A percentile compares a stretch with the other conserved stretches of the same genome.
Conservation (phyloP, 176 grass and related monocot species). For the Aegilops umbellulata region DNA sequence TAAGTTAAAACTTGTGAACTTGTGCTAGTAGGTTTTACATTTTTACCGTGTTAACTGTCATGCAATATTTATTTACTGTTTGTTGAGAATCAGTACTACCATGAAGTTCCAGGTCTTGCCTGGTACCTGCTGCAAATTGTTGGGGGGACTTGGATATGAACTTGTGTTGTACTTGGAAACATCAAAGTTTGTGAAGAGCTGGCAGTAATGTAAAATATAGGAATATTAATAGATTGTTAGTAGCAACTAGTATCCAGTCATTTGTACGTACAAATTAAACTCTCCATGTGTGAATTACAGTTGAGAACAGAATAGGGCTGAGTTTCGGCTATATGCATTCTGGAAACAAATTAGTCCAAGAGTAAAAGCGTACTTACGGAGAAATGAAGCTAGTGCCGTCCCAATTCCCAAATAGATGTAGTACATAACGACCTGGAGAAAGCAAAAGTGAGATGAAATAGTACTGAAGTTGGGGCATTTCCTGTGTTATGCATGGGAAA, state of each 20-base stretch:
- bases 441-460: neutral
- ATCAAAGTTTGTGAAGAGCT: neutral
- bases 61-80: neutral
- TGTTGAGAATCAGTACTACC: neutral
- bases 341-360: neutral
- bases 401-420: slow-evolving; percentile 71
- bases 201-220: neutral
- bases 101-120: neutral
- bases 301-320: neutral
- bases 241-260: neutral
- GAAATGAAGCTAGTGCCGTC: slow-evolving; percentile 47
- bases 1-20: neutral
- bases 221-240: neutral
- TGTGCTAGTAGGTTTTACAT: neutral
- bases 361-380: slow-evolving; percentile 46
- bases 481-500: neutral
- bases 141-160: neutral
- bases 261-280: neutral
- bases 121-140: neutral
- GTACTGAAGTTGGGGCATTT: no score
- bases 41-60: neutral
- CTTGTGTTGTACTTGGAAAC: neutral
- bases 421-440: slow-evolving; percentile 48
- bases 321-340: neutral
- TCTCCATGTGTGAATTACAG: neutral